A percentile compares a stretch with the other conserved stretches of the same genome.
These are phyloP conservation scores for Chlorella sorokiniana DNA, from an alignment of 139 green algal genomes.

Conservation along the genomic window DNA sequence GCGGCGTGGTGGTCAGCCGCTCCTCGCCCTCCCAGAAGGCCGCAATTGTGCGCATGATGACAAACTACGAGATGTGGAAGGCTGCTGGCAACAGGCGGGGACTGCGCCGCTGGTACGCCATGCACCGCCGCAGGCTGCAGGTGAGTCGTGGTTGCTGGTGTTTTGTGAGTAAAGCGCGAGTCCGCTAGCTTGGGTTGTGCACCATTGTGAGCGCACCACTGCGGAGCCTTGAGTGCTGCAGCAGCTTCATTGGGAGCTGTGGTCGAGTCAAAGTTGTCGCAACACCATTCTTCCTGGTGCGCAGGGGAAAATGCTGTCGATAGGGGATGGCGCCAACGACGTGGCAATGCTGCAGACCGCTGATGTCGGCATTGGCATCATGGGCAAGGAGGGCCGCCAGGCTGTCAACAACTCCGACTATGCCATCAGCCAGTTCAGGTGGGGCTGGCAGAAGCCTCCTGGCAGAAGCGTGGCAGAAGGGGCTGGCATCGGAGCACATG, in stretches of 20 bases:
- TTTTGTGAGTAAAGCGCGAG: not conserved
- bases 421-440: slow-evolving; percentile 91
- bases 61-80: slow-evolving; percentile 57
- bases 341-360: slow-evolving; percentile 95
- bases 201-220: too few species aligned
- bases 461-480: not conserved
- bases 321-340: slow-evolving; percentile 98
- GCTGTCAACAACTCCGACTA: slow-evolving; percentile 94
- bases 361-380: slow-evolving; percentile 96
- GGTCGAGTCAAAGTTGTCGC: too few species aligned
- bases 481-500: not conserved
- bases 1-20: slow-evolving; percentile 67
- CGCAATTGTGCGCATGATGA: slow-evolving; percentile 74
- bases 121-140: slow-evolving; percentile 24
- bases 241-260: too few species aligned
- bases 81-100: slow-evolving; percentile 37
- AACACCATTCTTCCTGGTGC: not conserved
- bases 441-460: not conserved
- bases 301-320: slow-evolving; percentile 86
- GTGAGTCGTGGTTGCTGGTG: not conserved
- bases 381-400: slow-evolving; percentile 91
- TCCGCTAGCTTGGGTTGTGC: too few species aligned
- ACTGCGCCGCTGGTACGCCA: slow-evolving; percentile 39
- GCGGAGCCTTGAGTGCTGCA: too few species aligned
- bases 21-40: slow-evolving; percentile 78